Conservation (phyloP, 1,139 yeast genomes). For the Suzukiozyma palmioleophila region DNA sequence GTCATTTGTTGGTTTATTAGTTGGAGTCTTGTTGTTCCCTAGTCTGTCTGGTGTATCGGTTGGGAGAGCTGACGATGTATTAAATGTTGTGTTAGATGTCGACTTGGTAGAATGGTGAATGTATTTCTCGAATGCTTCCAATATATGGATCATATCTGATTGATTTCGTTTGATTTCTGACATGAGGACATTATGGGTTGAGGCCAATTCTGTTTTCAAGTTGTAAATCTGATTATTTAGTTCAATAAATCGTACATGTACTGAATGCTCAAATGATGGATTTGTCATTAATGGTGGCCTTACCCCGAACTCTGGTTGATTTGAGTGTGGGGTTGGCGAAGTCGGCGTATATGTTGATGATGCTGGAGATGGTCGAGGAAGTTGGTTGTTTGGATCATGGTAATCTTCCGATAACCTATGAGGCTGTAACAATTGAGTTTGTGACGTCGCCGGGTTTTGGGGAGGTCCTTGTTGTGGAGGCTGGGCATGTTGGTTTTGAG, state of each 20-base stretch:
- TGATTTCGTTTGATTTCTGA: conserved; percentile 46
- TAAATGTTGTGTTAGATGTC: not conserved
- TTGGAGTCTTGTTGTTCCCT: conserved; percentile 3
- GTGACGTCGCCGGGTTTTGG: conserved; percentile 9
- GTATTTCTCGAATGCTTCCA: conserved; percentile 42
- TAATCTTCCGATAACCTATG: conserved; percentile 3
- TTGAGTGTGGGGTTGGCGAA: conserved; percentile 5
- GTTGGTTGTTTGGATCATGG: conserved; percentile 7
- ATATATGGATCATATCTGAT: conserved; percentile 43
- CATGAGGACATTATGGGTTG: conserved; percentile 34
- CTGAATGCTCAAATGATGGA: conserved; percentile 19
- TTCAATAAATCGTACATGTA: conserved; percentile 36
- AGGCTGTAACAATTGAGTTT: conserved; percentile 1
- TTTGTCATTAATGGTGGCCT: conserved; percentile 15
- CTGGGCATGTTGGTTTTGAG: conserved; percentile 7
- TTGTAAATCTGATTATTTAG: conserved; percentile 32
- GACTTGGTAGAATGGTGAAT: not conserved
- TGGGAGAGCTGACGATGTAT: not conserved
- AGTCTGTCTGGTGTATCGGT: not conserved
- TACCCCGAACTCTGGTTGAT: conserved; percentile 5
- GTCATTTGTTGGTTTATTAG: conserved; percentile 11
- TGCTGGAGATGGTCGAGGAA: conserved; percentile 7
- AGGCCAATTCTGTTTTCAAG: conserved; percentile 30
- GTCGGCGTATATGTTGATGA: conserved; percentile 7
- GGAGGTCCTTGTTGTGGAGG: conserved; percentile 8